Evolutionary conservation across 2,329 filamentous ascomycete species (phyloP).

Genomic region (Aureobasidium pullulans): DNA sequence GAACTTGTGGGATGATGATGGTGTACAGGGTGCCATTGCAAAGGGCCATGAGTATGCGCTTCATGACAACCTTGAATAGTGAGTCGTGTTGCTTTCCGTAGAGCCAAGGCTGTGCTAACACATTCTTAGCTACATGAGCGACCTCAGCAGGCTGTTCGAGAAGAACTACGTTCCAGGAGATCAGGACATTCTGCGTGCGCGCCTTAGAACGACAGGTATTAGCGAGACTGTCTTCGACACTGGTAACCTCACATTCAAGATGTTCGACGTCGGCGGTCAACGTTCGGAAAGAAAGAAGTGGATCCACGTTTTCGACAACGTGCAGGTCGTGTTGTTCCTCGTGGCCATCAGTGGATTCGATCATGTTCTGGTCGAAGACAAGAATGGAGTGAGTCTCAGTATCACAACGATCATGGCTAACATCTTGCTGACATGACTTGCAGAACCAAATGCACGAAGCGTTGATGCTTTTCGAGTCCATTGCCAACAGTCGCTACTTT

Average conservation of each 20-base stretch:
- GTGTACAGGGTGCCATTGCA: slow-evolving; percentile 78
- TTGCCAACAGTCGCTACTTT: slow-evolving; percentile 67
- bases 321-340: slow-evolving; percentile 91
- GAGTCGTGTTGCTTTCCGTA: slow-evolving; percentile 31
- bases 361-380: slow-evolving; percentile 90
- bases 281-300: slow-evolving; percentile 97
- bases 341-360: slow-evolving; percentile 97
- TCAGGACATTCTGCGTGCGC: slow-evolving; percentile 88
- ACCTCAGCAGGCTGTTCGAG: slow-evolving; percentile 55
- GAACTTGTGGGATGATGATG: slow-evolving; percentile 72
- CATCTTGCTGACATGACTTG: slow-evolving; percentile 1
- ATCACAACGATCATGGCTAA: background rate
- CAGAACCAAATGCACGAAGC: slow-evolving; percentile 70
- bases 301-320: slow-evolving; percentile 98
- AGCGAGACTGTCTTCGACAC: slow-evolving; percentile 96
- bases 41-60: slow-evolving; percentile 96
- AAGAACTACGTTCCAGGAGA: slow-evolving; percentile 86
- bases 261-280: slow-evolving; percentile 96
- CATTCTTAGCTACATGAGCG: slow-evolving; percentile 65
- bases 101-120: slow-evolving; percentile 18
- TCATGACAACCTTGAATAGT: slow-evolving; percentile 95
- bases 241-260: slow-evolving; percentile 86
- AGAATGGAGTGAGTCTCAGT: slow-evolving; percentile 50
- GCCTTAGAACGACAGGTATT: slow-evolving; percentile 97
- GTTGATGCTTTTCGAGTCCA: slow-evolving; percentile 63